Evolutionary conservation across 2,329 filamentous ascomycete genomes (phyloP).

Genomic region (Clonostachys byssicola): DNA sequence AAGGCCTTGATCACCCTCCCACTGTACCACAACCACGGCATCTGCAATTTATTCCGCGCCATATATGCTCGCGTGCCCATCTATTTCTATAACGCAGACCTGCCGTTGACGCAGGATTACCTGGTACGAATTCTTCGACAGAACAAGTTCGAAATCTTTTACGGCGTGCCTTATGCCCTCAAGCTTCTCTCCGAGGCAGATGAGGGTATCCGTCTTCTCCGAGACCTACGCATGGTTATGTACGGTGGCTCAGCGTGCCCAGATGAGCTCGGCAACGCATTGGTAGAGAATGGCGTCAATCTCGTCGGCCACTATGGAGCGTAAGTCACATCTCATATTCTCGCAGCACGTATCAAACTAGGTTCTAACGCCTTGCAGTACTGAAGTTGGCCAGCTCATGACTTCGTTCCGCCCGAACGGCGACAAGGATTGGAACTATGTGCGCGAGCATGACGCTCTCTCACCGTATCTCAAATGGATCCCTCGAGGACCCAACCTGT

Average conservation of each 20-base stretch:
- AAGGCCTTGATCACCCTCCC: conserved; percentile 50
- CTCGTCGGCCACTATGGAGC: conserved; percentile 51
- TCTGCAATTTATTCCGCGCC: conserved; percentile 48
- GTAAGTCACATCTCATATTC: conserved; percentile 19
- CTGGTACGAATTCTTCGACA: conserved; percentile 20
- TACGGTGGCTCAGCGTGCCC: conserved; percentile 53
- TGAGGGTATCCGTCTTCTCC: conserved; percentile 43
- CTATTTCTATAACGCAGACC: conserved; percentile 40
- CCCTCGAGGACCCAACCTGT: conserved; percentile 21
- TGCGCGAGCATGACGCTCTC: conserved; percentile 8
- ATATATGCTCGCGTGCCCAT: conserved; percentile 27
- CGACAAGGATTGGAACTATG: conserved; percentile 21
- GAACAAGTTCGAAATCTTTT: conserved; percentile 41
- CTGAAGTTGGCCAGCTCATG: conserved; percentile 18
- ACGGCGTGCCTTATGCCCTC: conserved; percentile 58
- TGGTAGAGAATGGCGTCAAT: conserved; percentile 47
- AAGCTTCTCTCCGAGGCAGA: conserved; percentile 56
- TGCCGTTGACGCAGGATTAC: conserved; percentile 47
- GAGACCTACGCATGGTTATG: conserved; percentile 43
- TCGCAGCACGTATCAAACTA: conserved; percentile 21
- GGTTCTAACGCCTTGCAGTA: conserved; percentile 6
- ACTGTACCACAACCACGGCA: conserved; percentile 54
- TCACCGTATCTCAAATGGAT: conserved; percentile 6
- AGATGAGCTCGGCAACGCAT: conserved; percentile 47
- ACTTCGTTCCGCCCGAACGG: conserved; percentile 14